These are phyloP conservation scores for Puccinia horiana DNA, from an alignment of 1,284 basidiomycete species.

Conservation along the genomic window DNA sequence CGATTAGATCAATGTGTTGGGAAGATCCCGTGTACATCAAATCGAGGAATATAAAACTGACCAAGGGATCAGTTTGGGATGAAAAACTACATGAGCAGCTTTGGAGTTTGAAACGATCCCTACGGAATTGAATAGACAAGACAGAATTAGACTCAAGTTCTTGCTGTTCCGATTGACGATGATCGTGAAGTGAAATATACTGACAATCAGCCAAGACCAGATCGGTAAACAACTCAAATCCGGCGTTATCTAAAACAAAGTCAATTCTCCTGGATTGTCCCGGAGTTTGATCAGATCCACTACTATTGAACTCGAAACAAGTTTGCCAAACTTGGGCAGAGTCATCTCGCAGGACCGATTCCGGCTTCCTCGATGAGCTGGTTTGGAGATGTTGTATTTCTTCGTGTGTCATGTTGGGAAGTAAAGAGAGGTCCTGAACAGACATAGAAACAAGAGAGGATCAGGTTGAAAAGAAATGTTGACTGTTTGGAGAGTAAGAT, in stretches of 20 bases:
- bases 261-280: slow-evolving; percentile 71
- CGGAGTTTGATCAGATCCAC: slow-evolving; percentile 50
- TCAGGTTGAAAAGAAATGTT: neutral
- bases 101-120: slow-evolving; percentile 77
- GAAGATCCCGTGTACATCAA: neutral
- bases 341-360: slow-evolving; percentile 81
- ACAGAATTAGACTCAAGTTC: neutral
- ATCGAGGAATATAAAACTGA: slow-evolving; percentile 63
- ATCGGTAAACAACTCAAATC: slow-evolving; percentile 95
- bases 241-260: slow-evolving; percentile 88
- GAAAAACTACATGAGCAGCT: slow-evolving; percentile 75
- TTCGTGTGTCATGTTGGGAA: slow-evolving; percentile 74
- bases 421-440: slow-evolving; percentile 74
- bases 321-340: slow-evolving; percentile 72
- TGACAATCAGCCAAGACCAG: slow-evolving; percentile 87
- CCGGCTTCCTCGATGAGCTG: slow-evolving; percentile 66
- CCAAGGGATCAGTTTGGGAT: slow-evolving; percentile 87
- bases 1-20: slow-evolving; percentile 62
- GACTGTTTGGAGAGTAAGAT: neutral
- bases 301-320: slow-evolving; percentile 64
- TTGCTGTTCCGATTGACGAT: neutral
- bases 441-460: neutral
- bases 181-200: slow-evolving; percentile 19
- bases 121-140: neutral
- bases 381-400: slow-evolving; percentile 79